Percentiles rank a stretch among this genome's conserved stretches.
Conservation (phyloP, 1,139 yeast genomes). For the Hemisphaericaspora xylofermentans region DNA sequence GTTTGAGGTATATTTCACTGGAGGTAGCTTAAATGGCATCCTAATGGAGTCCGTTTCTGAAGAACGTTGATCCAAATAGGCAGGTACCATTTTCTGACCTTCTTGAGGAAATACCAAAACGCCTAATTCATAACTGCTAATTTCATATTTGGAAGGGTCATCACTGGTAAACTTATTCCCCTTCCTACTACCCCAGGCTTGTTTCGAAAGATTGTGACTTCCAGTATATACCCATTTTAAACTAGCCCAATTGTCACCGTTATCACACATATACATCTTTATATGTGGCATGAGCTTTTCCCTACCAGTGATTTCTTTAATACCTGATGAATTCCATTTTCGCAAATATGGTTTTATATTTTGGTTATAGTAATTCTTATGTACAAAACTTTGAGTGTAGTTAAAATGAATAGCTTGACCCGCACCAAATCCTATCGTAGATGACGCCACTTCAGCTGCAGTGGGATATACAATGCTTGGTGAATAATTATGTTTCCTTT, state of each 20-base stretch:
- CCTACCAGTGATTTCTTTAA: slow-evolving; percentile 25
- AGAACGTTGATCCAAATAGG: slow-evolving; percentile 37
- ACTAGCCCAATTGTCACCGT: slow-evolving; percentile 49
- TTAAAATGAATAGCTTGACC: slow-evolving; percentile 60
- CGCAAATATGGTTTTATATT: slow-evolving; percentile 35
- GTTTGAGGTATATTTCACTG: slow-evolving; percentile 30
- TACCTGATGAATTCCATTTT: slow-evolving; percentile 26
- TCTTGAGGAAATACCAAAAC: slow-evolving; percentile 38
- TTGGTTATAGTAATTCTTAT: slow-evolving; percentile 30
- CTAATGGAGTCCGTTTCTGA: slow-evolving; percentile 23
- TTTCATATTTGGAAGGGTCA: slow-evolving; percentile 22
- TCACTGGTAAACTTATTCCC: slow-evolving; percentile 16
- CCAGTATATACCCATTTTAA: slow-evolving; percentile 66
- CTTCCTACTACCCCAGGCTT: slow-evolving; percentile 66
- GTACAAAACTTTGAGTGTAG: slow-evolving; percentile 23
- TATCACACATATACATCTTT: slow-evolving; percentile 40
- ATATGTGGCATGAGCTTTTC: slow-evolving; percentile 41
- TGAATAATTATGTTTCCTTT: slow-evolving; percentile 26
- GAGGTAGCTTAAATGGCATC: slow-evolving; percentile 56
- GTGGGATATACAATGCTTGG: slow-evolving; percentile 60
- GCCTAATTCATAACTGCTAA: slow-evolving; percentile 58
- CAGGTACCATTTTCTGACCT: slow-evolving; percentile 30
- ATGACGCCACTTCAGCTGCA: slow-evolving; percentile 42
- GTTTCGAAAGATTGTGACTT: slow-evolving; percentile 63
- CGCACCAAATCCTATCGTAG: slow-evolving; percentile 45